Base-by-base conservation (phyloP, 148 eudicot genomes). In the Rhododendron kiyosumense region DNA sequence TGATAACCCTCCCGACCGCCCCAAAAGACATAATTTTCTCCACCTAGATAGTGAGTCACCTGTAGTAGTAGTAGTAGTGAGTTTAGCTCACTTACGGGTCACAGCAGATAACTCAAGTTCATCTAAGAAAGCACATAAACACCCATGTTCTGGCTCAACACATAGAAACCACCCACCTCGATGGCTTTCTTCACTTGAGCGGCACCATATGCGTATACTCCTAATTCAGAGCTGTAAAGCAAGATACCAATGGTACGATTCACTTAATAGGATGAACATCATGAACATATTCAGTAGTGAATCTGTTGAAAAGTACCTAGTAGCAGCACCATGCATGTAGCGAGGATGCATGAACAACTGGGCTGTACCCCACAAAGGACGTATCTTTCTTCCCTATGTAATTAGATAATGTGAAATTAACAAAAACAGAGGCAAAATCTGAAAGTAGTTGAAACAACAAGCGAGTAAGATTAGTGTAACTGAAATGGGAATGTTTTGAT, bases 1-100 rank as follows among this genome's bases (percentile, higher is more conserved):
- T 97, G 99, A 86, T 97, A 97, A 83, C 99, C 99, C 86, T 97
- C 98, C 83, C 99, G 98, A 86, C 99, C 98, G 14, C 99, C 99
- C 99, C 99, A 97, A 87, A 97, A 97, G 77, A 97, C 99, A 90
- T 93, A 97, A 80, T 95, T 97, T 87, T 97, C 98, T 84, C 99
- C 99, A 54, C 99, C 99, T 15, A 97, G 95, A 90, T 92, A 94
- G 88, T 97, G 98, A 49, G 99, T 97, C 79, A 97, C 99, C 99
- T 97, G 93, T 83, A 81, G 28, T 9, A 90, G 93, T 83, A 81
- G 28, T 9, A 90, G 45, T 77, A 61, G 28, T n/a, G 36, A 86
- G 32, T 75, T 82, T 38, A 78, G 36, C 76, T 59, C 49, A 45
- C 24, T 69, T 7, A 26, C 9, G 22, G 8, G 13, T 38, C 77